These are phyloP conservation scores for Zymoseptoria brevis DNA, from an alignment of 2,329 filamentous ascomycete species.

Conservation along the genomic window DNA sequence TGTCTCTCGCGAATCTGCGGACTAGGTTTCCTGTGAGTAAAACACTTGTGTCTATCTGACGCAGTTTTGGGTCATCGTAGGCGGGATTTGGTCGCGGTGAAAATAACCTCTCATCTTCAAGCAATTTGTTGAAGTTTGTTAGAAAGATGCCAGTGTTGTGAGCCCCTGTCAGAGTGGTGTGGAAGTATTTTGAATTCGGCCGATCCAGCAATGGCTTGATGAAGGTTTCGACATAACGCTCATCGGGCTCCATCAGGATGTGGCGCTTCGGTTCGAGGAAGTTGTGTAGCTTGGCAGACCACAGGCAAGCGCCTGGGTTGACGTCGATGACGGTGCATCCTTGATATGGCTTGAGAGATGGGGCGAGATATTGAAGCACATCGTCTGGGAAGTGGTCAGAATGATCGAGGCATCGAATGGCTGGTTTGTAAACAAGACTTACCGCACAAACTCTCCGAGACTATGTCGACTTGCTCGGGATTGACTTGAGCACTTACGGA, in stretches of 20 bases:
- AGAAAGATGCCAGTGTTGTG: constrained; percentile 14
- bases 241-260: constrained; percentile 69
- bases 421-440: neutral
- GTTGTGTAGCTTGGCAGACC: constrained; percentile 69
- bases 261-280: constrained; percentile 71
- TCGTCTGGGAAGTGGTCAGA: constrained; percentile 47
- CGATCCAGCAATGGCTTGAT: constrained; percentile 43
- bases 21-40: constrained; percentile 45
- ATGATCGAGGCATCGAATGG: neutral
- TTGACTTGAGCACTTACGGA: neutral
- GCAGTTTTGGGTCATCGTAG: constrained; percentile 30
- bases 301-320: constrained; percentile 71
- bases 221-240: constrained; percentile 50
- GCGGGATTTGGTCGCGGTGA: constrained; percentile 32
- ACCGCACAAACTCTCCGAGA: constrained; percentile 19
- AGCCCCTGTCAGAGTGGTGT: constrained; percentile 24
- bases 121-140: constrained; percentile 42
- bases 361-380: constrained; percentile 59
- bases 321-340: constrained; percentile 84
- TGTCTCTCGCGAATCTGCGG: constrained; percentile 6
- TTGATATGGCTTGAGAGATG: constrained; percentile 58
- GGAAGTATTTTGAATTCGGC: constrained; percentile 43
- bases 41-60: constrained; percentile 60
- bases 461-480: constrained; percentile 10
- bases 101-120: constrained; percentile 39